Base-by-base conservation (phyloP, 2,329 filamentous ascomycete genomes). In the Aureobasidium vineae region DNA sequence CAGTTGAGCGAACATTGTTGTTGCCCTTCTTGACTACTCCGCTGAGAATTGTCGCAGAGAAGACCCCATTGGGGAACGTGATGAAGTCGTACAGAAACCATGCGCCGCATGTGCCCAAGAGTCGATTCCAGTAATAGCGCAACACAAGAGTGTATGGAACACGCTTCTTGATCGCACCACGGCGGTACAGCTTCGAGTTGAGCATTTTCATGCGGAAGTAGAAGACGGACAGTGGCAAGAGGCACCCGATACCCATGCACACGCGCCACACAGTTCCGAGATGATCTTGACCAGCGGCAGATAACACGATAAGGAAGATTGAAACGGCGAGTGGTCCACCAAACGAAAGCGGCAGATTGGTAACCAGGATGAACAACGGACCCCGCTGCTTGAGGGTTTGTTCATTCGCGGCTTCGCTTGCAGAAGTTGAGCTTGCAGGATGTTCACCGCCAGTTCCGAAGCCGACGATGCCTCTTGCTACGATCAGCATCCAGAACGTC, bases 181-280 rank as follows among this genome's bases (percentile, higher is more conserved):
- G 81, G 31, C 79, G 79, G 68, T 82, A 84, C 13, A 82, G 81
- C 71, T 76, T 81, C 56, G 76, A 85, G 74, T 80, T 85, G 40
- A 82, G 74, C 79, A 83, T 82, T 68, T 78, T 82, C 47, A 86
- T 73, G 16, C 84, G 82, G 68, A 86, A 84, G 72, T 85, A 85
- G 66, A 86, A 84, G 49, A 86, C 78, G 2, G 80, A 79, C 10
- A 86, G 73, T 0, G 84, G 84, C 19, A 84, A 75, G 49, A 82
- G 69, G 43, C 79, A 79, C 26, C 81, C 81, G 50, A 83, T 80
- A 6, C 78, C 81, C 65, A 83, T 82, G 70, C 81, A 82, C 1
- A 82, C 79, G 4, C 81, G 77, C 81, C 81, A 83, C 8, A 82
- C 76, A 1, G 78, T 81, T 3, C 69, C 79, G 69, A 76, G 76